Evolutionary conservation across 2,329 filamentous ascomycete genomes (phyloP).

Genomic region (Diaporthe humulicola): DNA sequence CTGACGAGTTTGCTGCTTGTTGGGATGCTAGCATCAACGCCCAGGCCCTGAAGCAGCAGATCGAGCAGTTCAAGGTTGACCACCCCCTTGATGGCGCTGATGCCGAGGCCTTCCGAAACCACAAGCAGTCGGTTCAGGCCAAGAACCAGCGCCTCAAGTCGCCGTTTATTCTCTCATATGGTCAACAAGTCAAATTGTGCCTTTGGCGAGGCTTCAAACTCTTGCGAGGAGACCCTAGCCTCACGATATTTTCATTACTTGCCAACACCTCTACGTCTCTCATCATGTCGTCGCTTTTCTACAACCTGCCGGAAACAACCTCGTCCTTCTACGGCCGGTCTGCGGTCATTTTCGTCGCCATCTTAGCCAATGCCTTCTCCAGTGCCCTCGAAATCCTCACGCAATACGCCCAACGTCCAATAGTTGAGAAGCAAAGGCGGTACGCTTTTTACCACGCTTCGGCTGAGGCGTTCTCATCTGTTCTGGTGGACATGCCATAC

Average conservation of each 20-base stretch:
- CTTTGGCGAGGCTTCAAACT: constrained; percentile 85
- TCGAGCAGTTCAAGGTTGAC: constrained; percentile 65
- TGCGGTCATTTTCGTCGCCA: constrained; percentile 87
- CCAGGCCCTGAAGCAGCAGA: constrained; percentile 63
- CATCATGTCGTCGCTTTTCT: constrained; percentile 86
- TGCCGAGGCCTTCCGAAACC: constrained; percentile 68
- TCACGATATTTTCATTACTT: constrained; percentile 77
- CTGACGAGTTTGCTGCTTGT: constrained; percentile 70
- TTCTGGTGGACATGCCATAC: constrained; percentile 88
- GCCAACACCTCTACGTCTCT: constrained; percentile 83
- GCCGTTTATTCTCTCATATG: constrained; percentile 84
- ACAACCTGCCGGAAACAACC: constrained; percentile 76
- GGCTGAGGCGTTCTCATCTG: constrained; percentile 88
- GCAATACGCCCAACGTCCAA: constrained; percentile 88
- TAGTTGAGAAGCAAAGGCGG: constrained; percentile 89
- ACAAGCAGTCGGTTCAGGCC: constrained; percentile 67
- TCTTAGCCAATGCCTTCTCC: constrained; percentile 87
- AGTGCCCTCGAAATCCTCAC: constrained; percentile 87
- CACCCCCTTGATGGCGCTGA: constrained; percentile 69
- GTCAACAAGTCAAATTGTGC: constrained; percentile 83
- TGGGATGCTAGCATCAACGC: constrained; percentile 70
- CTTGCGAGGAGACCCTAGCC: constrained; percentile 80
- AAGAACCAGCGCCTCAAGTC: constrained; percentile 75
- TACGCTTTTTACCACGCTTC: constrained; percentile 97
- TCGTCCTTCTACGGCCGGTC: constrained; percentile 84